phyloP scores from a whole-genome alignment of 108 stramenopile genomes.

The Bacterosira constricta region DNA sequence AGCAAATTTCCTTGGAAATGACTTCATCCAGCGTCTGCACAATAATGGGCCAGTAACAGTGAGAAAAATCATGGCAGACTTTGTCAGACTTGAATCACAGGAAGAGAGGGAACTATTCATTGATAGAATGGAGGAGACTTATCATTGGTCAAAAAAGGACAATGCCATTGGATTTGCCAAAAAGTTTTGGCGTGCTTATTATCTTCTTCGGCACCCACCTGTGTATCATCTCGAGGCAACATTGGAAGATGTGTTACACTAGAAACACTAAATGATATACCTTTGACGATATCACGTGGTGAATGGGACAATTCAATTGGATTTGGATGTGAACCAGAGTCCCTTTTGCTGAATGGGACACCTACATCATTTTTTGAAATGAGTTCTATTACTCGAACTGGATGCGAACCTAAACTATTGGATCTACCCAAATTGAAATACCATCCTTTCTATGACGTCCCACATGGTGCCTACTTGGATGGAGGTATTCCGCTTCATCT shows the following conservation, averaged over 20 bases:
- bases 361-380: too few relatives aligned
- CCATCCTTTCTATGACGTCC: background rate
- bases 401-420: too few relatives aligned
- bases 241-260: too few relatives aligned
- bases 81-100: background rate
- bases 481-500: background rate
- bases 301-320: too few relatives aligned
- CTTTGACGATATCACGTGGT: too few relatives aligned
- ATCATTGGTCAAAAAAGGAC: background rate
- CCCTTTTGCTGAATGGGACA: too few relatives aligned
- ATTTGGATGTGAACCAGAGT: too few relatives aligned
- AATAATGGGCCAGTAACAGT: background rate
- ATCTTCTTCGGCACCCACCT: background rate
- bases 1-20: background rate
- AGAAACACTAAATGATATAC: too few relatives aligned
- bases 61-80: background rate
- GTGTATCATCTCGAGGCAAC: too few relatives aligned
- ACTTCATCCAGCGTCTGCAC: background rate
- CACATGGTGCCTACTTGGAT: background rate
- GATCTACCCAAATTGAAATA: background rate
- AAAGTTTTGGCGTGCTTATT: background rate
- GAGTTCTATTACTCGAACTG: too few relatives aligned
- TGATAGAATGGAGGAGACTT: background rate
- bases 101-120: background rate
- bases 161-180: background rate